Conservation (phyloP, 768 basidiomycete genomes). For the Agaricus blazei region DNA sequence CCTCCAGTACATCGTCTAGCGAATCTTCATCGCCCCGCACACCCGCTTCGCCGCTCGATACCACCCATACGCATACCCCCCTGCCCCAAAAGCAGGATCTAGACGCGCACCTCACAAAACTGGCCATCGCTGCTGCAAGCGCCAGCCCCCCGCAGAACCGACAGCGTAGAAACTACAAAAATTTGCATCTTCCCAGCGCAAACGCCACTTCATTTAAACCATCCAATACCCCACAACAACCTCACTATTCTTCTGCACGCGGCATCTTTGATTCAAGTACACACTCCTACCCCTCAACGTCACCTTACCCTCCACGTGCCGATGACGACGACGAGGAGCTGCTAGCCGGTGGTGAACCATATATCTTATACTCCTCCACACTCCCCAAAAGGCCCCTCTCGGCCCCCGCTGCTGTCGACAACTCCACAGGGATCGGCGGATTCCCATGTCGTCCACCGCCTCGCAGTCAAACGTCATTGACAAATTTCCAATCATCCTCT, state of each 20-base stretch:
- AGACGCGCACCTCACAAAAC: not conserved
- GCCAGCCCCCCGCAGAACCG: not conserved
- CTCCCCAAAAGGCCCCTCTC: not conserved
- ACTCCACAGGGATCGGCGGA: conserved; percentile 1
- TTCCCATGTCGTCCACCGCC: not conserved
- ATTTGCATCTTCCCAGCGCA: conserved; percentile 4
- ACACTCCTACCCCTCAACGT: not conserved
- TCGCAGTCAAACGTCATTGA: not conserved
- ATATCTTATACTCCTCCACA: conserved; percentile 7
- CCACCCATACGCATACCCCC: conserved; percentile 7
- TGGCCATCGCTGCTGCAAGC: not conserved
- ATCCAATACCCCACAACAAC: not conserved
- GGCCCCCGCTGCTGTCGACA: not conserved
- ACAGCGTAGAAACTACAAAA: conserved; percentile 8
- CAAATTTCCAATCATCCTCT: not conserved
- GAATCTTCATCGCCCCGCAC: conserved; percentile 9
- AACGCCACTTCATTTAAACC: not conserved
- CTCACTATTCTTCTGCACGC: not conserved
- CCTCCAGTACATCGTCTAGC: not conserved
- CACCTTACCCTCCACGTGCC: not conserved
- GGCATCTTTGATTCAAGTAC: conserved; percentile 6
- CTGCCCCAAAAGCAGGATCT: not conserved
- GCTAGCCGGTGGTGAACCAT: not conserved
- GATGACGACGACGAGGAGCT: not conserved
- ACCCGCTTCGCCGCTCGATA: conserved; percentile 7